Evolutionary conservation across 176 grass and related monocot species (phyloP), one percentile per base, ranked within the genome.

Genomic region (Lolium perenne): DNA sequence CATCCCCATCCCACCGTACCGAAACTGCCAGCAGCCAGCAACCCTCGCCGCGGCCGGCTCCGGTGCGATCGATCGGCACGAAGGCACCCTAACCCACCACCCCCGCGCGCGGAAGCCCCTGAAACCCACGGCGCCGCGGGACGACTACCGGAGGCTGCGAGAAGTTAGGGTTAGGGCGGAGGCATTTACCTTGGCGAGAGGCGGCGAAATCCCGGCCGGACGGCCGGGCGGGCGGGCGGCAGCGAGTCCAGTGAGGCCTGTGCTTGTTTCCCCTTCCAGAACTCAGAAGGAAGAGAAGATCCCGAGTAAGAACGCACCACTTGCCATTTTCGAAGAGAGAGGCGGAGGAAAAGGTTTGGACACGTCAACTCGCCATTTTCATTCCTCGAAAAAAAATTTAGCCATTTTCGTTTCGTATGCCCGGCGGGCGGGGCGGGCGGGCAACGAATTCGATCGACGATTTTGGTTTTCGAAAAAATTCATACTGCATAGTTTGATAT

Each of bases 111-210:
- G 63, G 63, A 66, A 66, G 8, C 18, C 62, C 63, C 25, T 66
- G 26, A 66, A 29, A 65, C 62, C 62, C 62, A 32, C 62, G 63
- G 25, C 25, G 12, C 62, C 25, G 23, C 62, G 25, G 25, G 5
- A 32, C 25, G 62, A 65, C 23, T 32, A 3, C 25, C 23, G 62
- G 62, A 15, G 10, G 58, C 8, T 23, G 21, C 18, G 62, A 65
- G 62, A 65, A 66, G 63, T 4, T 66, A 66, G 63, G 63, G 63
- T 66, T 66, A 26, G 13, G 63, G 63, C 25, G 26, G 63, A 66
- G 63, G 2, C 63, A 35, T 66, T 66, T 66, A 66, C 63, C 63
- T 25, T 66, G 25, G 63, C 25, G 26, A 6, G 14, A 16, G 6
- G 26, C 25, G 13, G 26, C 63, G 13, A 66, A 13, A 14, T 14